Percentiles rank a stretch among this genome's conserved stretches.
Evolutionary conservation across 169 alveolate genomes (phyloP).

Genomic region (Theileria orientalis): DNA sequence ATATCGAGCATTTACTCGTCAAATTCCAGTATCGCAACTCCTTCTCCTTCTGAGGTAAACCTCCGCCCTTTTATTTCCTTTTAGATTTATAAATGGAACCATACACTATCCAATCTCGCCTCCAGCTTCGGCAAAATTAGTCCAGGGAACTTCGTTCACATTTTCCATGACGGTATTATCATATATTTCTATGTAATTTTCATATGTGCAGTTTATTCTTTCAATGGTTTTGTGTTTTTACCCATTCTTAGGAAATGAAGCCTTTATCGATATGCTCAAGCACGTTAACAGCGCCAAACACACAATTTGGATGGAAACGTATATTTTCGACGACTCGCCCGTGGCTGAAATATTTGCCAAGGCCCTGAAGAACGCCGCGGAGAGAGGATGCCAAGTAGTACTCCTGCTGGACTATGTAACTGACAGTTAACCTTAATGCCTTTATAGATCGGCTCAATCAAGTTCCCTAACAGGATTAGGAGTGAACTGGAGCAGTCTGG

Average conservation of each 20-base stretch:
- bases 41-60: constrained; percentile 16
- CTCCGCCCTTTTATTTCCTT: background rate
- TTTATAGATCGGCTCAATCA: constrained; percentile 46
- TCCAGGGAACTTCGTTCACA: constrained; percentile 44
- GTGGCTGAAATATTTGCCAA: constrained; percentile 69
- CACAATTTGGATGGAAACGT: constrained; percentile 80
- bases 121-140: constrained; percentile 49
- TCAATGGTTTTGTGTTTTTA: background rate
- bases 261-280: constrained; percentile 39
- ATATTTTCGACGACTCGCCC: constrained; percentile 81
- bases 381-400: constrained; percentile 80
- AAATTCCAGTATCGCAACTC: constrained; percentile 1
- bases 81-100: constrained; percentile 49
- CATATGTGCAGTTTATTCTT: background rate
- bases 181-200: background rate
- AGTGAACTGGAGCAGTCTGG: constrained; percentile 43
- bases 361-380: constrained; percentile 77
- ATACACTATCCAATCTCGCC: constrained; percentile 11
- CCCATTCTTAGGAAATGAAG: constrained; percentile 20
- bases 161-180: constrained; percentile 44
- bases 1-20: background rate
- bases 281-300: constrained; percentile 70
- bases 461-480: constrained; percentile 27
- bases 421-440: background rate
- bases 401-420: constrained; percentile 72